Base-by-base conservation (phyloP, 148 eudicot species). In the Pharnaceum exiguum region DNA sequence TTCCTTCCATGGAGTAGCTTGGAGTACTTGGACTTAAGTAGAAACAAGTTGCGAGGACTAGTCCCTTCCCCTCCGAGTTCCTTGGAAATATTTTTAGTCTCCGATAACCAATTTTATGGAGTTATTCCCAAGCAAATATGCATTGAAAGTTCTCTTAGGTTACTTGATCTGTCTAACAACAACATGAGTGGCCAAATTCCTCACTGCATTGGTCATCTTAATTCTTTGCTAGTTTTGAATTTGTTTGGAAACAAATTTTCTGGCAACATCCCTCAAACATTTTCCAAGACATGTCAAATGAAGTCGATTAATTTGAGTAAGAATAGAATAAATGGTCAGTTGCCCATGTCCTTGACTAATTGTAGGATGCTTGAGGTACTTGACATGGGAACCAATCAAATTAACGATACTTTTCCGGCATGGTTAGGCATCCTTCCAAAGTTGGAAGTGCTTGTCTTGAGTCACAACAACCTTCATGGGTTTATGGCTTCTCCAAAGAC, bases 391-490 rank as follows among this genome's bases (percentile, higher is more conserved):
- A 25, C 65, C 38, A 77, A 73, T 45, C 47, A n/a, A 25, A 55
- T 77, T 1, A 28, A 28, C 9, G 81, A 69, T 16, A n/a, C n/a
- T n/a, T n/a, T n/a, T n/a, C n/a, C n/a, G n/a, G n/a, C n/a, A n/a
- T n/a, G n/a, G n/a, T n/a, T n/a, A n/a, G n/a, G n/a, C n/a, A n/a
- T n/a, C n/a, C n/a, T n/a, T n/a, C n/a, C n/a, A n/a, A n/a, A n/a
- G n/a, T n/a, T n/a, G n/a, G n/a, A n/a, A n/a, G n/a, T n/a, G n/a
- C n/a, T n/a, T n/a, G n/a, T n/a, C n/a, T 50, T 75, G 51, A 5
- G 65, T 12, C 18, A 27, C 21, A 77, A 77, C 57, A 65, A 23
- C 21, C 63, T 77, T 2, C 28, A 72, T 24, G 77, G 77, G 7
- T 21, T 7, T 15, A 48, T 76, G n/a, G 12, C 4, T 5, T n/a